Evolutionary conservation across 306 rosid species (phyloP).

Genomic region (Sophora flavescens): DNA sequence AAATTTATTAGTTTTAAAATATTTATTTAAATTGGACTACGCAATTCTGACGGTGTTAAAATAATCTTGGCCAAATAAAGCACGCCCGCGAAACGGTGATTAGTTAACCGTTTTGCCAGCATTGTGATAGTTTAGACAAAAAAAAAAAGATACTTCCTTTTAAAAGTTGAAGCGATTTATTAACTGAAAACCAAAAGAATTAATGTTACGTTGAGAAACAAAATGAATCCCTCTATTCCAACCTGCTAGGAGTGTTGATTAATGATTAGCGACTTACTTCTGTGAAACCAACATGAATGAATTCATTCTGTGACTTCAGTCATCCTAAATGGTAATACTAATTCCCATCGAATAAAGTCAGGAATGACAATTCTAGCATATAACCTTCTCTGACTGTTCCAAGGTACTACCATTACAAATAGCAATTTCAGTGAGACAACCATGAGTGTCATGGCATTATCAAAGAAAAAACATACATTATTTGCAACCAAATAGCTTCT

Average conservation of each 20-base stretch:
- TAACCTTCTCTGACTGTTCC: background rate
- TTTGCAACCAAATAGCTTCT: background rate
- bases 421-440: background rate
- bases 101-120: too few species aligned
- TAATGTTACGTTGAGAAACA: too few species aligned
- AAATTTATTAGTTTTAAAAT: too few species aligned
- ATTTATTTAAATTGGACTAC: too few species aligned
- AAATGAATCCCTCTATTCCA: too few species aligned
- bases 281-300: background rate
- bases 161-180: too few species aligned
- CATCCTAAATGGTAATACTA: background rate
- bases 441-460: background rate
- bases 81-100: too few species aligned
- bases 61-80: too few species aligned
- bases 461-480: background rate
- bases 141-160: too few species aligned
- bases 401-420: background rate
- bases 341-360: background rate
- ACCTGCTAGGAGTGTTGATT: background rate
- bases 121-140: too few species aligned
- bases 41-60: too few species aligned
- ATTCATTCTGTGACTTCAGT: background rate
- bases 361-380: background rate
- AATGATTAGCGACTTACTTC: background rate
- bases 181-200: too few species aligned